Base-by-base conservation (phyloP, 1,284 basidiomycete genomes). In the Leucoagaricus sp. region DNA sequence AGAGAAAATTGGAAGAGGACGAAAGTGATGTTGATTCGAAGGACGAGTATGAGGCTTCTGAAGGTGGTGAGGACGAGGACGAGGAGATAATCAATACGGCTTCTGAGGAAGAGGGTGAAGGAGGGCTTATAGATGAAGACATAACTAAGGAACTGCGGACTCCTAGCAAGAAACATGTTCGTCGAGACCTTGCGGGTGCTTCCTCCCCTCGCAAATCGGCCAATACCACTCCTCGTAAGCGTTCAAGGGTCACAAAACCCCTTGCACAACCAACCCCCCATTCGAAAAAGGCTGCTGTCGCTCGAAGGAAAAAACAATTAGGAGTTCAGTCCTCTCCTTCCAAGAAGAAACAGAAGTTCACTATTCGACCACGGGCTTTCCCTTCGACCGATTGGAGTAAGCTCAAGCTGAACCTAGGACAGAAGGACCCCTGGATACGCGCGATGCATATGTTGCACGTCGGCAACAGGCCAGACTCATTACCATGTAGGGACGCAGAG, bases 361-460 rank as follows among this genome's bases (percentile, higher is more conserved):
- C 55, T 15, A 34, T 57, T 21, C 49, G 55, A 19, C 49, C 48
- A 17, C 55, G 42, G 25, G 23, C 21, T 13, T 31, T 57, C 15
- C 47, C 55, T 28, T 57, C 49, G 13, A 33, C 40, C 25, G 38
- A 40, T 31, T 45, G 41, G 25, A 34, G 47, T 40, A 58, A 64
- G 38, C 64, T 75, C 53, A 76, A 76, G 52, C 60, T 81, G 31
- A 70, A 73, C 51, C 73, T 78, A 50, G 71, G 91, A 26, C 86
- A 87, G 2, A 69, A 75, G 33, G 90, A 96, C 63, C 87, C 93
- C 1, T 95, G 90, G 83, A 70, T 93, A 54, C 80, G 93, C 12
- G 89, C 92, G 4, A 89, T 95, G 84, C 87, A 94, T 65, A 83
- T 94, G 6, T 72, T 99, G 45, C 97, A 99, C 69, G 96, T 99